Conservation (phyloP, 73 alveolate species). For the Tetrahymena malaccensis region DNA sequence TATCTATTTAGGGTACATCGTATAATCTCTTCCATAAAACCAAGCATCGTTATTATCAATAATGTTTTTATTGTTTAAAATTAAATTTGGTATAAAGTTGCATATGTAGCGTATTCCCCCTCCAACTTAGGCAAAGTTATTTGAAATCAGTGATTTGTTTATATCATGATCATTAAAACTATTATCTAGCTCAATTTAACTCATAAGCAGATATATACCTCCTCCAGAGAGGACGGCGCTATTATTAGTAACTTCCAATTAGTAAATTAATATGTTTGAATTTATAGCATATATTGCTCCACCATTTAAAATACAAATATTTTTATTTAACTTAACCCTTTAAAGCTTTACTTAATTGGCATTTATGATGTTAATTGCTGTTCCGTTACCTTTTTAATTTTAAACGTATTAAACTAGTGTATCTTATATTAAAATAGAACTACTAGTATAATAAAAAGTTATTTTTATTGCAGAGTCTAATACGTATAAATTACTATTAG, state of each 20-base stretch:
- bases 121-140: neutral
- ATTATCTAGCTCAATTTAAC: neutral
- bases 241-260: neutral
- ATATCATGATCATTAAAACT: neutral
- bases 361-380: neutral
- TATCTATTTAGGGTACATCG: neutral
- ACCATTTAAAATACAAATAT: neutral
- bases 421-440: neutral
- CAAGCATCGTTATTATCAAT: neutral
- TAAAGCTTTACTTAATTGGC: neutral
- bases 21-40: neutral
- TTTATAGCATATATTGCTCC: neutral
- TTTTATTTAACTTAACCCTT: neutral
- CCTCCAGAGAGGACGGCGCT: neutral
- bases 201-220: neutral
- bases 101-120: neutral
- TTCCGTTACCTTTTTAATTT: neutral
- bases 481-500: neutral
- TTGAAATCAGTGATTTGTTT: neutral
- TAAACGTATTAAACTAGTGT: neutral
- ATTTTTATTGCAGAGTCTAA: neutral
- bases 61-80: neutral
- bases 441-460: neutral
- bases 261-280: neutral
- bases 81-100: neutral